Conservation (phyloP, 805 yeast genomes). For the Candida ortonii region DNA sequence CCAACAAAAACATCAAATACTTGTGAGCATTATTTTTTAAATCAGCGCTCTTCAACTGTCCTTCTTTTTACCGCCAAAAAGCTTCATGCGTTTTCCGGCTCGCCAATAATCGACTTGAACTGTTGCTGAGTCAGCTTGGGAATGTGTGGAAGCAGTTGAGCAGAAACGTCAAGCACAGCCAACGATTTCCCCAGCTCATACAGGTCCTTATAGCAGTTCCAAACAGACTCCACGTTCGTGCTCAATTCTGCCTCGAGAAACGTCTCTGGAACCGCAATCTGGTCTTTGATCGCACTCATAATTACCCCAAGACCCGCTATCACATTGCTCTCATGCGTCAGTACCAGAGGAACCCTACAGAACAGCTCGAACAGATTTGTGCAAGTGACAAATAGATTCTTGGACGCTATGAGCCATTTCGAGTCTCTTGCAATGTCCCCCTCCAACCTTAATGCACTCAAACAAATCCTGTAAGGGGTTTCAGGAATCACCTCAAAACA, state of each 20-base stretch:
- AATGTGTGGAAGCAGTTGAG: slow-evolving; percentile 24
- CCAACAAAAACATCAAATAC: slow-evolving; percentile 4
- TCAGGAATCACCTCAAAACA: slow-evolving; percentile 47
- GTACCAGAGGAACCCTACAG: slow-evolving; percentile 29
- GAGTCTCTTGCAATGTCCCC: slow-evolving; percentile 15
- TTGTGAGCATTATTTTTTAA: too few relatives aligned
- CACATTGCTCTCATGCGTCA: slow-evolving; percentile 23
- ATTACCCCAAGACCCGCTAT: slow-evolving; percentile 27
- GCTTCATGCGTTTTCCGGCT: slow-evolving; percentile 6
- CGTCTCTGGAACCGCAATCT: slow-evolving; percentile 16
- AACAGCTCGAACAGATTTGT: slow-evolving; percentile 29
- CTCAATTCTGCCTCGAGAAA: slow-evolving; percentile 17
- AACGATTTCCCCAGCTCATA: slow-evolving; percentile 19
- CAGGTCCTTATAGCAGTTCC: slow-evolving; percentile 26
- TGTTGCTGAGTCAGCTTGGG: slow-evolving; percentile 21
- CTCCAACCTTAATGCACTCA: slow-evolving; percentile 24
- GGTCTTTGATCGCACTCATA: slow-evolving; percentile 22
- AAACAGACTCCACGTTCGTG: slow-evolving; percentile 17
- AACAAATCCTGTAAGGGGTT: slow-evolving; percentile 36
- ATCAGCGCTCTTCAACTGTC: too few relatives aligned
- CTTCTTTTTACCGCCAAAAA: slow-evolving; percentile 6
- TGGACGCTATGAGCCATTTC: slow-evolving; percentile 18
- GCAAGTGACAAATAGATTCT: slow-evolving; percentile 22
- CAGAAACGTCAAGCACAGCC: slow-evolving; percentile 20
- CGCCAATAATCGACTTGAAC: slow-evolving; percentile 12